Evolutionary conservation across 2,329 filamentous ascomycete species (phyloP).

Genomic region (Paraphaeosphaeria minitans): DNA sequence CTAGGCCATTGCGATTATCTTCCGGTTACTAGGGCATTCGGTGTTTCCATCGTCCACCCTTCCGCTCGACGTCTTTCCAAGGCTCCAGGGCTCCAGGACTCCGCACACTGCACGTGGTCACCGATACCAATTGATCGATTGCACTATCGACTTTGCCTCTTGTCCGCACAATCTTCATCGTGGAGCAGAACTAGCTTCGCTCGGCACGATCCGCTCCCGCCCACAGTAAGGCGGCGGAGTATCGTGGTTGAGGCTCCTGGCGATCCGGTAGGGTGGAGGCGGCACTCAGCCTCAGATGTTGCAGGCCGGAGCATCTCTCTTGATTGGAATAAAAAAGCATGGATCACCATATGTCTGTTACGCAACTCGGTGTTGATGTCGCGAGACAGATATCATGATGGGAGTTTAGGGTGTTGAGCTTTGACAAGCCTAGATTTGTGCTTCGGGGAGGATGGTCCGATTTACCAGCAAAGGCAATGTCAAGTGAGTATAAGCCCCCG

Average conservation of each 20-base stretch:
- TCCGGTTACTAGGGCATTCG: conserved; percentile 3
- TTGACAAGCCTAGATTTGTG: background rate
- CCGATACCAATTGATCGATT: background rate
- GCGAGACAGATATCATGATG: background rate
- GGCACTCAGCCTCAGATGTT: conserved; percentile 14
- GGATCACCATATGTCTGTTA: background rate
- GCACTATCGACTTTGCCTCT: conserved; percentile 10
- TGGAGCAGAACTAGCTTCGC: background rate
- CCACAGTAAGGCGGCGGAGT: background rate
- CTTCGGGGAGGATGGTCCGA: background rate
- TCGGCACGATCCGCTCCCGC: conserved; percentile 15
- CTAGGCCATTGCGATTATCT: background rate
- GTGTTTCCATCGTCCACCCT: background rate
- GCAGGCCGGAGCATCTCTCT: background rate
- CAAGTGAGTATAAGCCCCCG: background rate
- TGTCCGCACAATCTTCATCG: conserved; percentile 5
- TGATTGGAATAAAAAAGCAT: conserved; percentile 14
- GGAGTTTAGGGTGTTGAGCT: conserved; percentile 2
- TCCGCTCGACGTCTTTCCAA: background rate
- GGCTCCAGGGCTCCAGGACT: too few relatives aligned
- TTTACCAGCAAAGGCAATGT: background rate
- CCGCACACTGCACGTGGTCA: background rate
- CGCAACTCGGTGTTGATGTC: background rate
- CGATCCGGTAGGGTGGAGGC: conserved; percentile 7
- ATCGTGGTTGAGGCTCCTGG: conserved; percentile 7